Evolutionary conservation across 1,139 yeast genomes (phyloP), one percentile per base, ranked within the genome.

Genomic region (Debaryomyces fabryi): DNA sequence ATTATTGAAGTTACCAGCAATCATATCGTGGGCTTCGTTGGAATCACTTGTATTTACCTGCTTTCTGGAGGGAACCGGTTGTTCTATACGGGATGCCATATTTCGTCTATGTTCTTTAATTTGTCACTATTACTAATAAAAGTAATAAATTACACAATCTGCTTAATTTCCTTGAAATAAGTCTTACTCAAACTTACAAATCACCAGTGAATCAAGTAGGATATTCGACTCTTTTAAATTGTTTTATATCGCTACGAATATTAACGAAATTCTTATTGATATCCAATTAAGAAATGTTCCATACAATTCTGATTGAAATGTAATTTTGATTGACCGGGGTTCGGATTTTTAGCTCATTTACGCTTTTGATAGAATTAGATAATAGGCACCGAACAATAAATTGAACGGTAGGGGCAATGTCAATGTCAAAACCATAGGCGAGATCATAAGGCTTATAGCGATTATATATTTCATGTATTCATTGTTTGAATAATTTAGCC

Each of bases 1-100:
- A 40, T 68, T 52, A 10, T 58, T 55, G 46, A 63, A 62, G 20
- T 59, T 25, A 6, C 25, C n/a, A 5, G 27, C 44, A 3, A 45
- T 30, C 34, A 29, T 35, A 4, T 32, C 37, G 23, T 27, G 40
- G 4, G 21, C n/a, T 12, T 42, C 42, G 5, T 21, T 29, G 9
- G 43, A n/a, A 12, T 30, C 43, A 8, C 27, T 13, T 18, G 13
- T 4, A 3, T n/a, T n/a, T 21, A n/a, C 21, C 8, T 20, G 33
- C 9, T 13, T 13, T 20, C 27, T 40, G 20, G 37, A 30, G 3
- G 54, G 53, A 23, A 30, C 38, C 21, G 53, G 55, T 13, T 50
- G 47, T 44, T 53, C 45, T 29, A 50, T 42, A 3, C 44, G 36
- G 39, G 47, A 42, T 36, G 39, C 34, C 44, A 39, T 47, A 23